Conservation (phyloP, 805 yeast genomes). For the Wickerhamomyces strasburgensis region DNA sequence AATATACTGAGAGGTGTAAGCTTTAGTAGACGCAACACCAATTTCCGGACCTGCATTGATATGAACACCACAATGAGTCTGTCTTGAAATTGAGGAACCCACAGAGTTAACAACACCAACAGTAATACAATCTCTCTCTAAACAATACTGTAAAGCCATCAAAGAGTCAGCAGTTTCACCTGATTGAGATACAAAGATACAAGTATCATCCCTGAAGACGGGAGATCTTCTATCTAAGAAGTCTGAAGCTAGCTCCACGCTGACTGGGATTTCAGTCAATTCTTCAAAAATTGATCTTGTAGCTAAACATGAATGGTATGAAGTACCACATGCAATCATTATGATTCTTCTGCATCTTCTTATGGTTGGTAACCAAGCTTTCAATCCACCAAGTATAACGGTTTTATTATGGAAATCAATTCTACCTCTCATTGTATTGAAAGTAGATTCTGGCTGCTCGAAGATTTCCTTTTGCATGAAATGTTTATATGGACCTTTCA, state of each 20-base stretch:
- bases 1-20: constrained; percentile 96
- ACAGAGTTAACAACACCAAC: constrained; percentile 97
- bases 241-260: constrained; percentile 91
- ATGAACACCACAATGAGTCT: constrained; percentile 98
- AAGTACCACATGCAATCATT: constrained; percentile 99
- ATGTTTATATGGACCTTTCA: constrained; percentile 95
- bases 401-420: constrained; percentile 77
- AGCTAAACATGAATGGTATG: constrained; percentile 97
- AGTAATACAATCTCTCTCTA: constrained; percentile 94
- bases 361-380: constrained; percentile 77
- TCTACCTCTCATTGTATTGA: constrained; percentile 99
- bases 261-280: constrained; percentile 88
- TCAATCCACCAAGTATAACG: constrained; percentile 86
- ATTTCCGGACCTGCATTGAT: constrained; percentile 99
- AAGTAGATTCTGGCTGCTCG: constrained; percentile 97
- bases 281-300: constrained; percentile 96
- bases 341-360: constrained; percentile 92
- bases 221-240: constrained; percentile 93
- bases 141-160: constrained; percentile 90
- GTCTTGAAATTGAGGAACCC: constrained; percentile 95
- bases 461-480: constrained; percentile 98
- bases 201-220: constrained; percentile 97
- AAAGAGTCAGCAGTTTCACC: constrained; percentile 99
- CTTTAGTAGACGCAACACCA: constrained; percentile 98
- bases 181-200: constrained; percentile 95